Percentiles rank a stretch among this genome's conserved stretches.
Evolutionary conservation across 75 land plant species (phyloP).

Genomic region (Isoetes taiwanensis): DNA sequence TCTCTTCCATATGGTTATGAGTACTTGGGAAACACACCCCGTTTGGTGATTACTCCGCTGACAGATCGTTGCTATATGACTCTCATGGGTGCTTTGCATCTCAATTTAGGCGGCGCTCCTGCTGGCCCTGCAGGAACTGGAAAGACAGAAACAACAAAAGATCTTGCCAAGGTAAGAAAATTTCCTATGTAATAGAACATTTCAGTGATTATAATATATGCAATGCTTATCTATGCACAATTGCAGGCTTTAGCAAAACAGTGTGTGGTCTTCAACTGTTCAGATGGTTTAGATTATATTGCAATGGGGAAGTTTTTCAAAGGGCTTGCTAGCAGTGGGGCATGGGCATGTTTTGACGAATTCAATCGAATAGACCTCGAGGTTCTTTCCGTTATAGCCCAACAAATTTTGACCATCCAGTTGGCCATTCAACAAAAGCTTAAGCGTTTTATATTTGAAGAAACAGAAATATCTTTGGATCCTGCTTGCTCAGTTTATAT

Average conservation of each 20-base stretch:
- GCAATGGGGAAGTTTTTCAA: conserved; percentile 36
- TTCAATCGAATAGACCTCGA: conserved; percentile 29
- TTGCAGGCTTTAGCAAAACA: conserved; percentile 28
- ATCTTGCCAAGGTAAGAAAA: conserved; percentile 17
- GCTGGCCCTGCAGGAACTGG: conserved; percentile 34
- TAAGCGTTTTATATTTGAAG: conserved; percentile 27
- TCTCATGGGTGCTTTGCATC: conserved; percentile 28
- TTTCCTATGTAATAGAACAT: too few species aligned
- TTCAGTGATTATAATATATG: too few species aligned
- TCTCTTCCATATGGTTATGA: conserved; percentile 31
- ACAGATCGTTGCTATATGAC: conserved; percentile 36
- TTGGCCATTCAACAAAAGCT: conserved; percentile 28
- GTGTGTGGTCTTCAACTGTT: conserved; percentile 33
- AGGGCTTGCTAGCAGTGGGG: conserved; percentile 29
- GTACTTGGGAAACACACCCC: conserved; percentile 29
- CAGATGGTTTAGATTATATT: conserved; percentile 27
- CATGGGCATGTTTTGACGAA: conserved; percentile 32
- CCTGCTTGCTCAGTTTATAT: conserved; percentile 30
- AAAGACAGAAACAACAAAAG: conserved; percentile 30
- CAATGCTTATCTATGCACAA: background rate
- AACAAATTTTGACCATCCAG: conserved; percentile 26
- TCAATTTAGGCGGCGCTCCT: conserved; percentile 28
- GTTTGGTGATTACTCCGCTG: conserved; percentile 27
- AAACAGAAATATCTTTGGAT: conserved; percentile 23
- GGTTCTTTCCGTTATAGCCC: conserved; percentile 27